phyloP scores from a whole-genome alignment of 2,329 filamentous ascomycete genomes.

The Beauveria sp. region DNA sequence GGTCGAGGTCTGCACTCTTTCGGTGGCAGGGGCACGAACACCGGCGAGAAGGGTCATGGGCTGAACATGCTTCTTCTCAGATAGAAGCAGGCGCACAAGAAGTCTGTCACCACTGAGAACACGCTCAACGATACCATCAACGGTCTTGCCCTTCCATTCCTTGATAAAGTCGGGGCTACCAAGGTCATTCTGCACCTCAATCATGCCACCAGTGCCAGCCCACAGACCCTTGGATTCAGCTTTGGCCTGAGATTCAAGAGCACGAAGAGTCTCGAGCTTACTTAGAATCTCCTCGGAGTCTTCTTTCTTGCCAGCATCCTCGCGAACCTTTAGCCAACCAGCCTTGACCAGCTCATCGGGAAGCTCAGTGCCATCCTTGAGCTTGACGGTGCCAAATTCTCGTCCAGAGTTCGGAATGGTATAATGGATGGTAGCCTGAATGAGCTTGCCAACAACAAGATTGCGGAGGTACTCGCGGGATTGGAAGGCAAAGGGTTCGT shows the following conservation, averaged over 20 bases:
- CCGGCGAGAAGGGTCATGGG: slow-evolving; percentile 85
- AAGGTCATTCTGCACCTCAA: slow-evolving; percentile 76
- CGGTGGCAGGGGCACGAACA: slow-evolving; percentile 82
- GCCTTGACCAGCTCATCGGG: slow-evolving; percentile 80
- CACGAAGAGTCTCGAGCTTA: slow-evolving; percentile 69
- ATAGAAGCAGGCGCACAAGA: slow-evolving; percentile 72
- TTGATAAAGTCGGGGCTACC: slow-evolving; percentile 72
- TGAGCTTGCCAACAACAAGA: slow-evolving; percentile 73
- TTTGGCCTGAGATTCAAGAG: slow-evolving; percentile 70
- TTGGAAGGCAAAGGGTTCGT: slow-evolving; percentile 88
- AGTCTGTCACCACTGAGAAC: slow-evolving; percentile 88
- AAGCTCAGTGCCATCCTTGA: slow-evolving; percentile 68
- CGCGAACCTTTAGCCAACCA: slow-evolving; percentile 87
- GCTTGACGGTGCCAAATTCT: slow-evolving; percentile 76
- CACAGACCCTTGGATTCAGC: slow-evolving; percentile 75
- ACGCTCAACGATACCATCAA: slow-evolving; percentile 83
- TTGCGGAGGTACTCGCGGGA: slow-evolving; percentile 89
- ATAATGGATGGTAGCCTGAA: slow-evolving; percentile 82
- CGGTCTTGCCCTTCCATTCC: slow-evolving; percentile 73
- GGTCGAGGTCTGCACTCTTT: slow-evolving; percentile 69
- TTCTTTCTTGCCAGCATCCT: slow-evolving; percentile 88
- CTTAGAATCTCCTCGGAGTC: slow-evolving; percentile 68
- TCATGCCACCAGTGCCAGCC: slow-evolving; percentile 55
- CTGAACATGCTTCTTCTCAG: slow-evolving; percentile 78
- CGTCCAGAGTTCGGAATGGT: slow-evolving; percentile 76